Evolutionary conservation across 2,329 filamentous ascomycete species (phyloP), one percentile per base, ranked within the genome.

Genomic region (Fusarium floridanum): DNA sequence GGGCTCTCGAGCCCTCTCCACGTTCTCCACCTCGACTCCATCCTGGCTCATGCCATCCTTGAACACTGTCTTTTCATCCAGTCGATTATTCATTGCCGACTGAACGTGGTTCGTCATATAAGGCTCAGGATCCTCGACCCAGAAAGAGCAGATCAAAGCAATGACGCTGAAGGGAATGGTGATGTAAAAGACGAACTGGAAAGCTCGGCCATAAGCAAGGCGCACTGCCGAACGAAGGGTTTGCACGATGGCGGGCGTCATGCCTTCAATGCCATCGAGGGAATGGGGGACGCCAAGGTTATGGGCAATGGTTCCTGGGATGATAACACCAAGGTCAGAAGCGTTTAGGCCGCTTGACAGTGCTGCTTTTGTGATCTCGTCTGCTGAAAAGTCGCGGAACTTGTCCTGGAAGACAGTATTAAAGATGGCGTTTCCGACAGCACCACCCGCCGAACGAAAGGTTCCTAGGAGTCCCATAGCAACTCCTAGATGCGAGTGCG

Each of bases 91-190:
- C 68, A 71, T 71, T 0, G 67, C 62, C 3, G 68, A 66, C 9
- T 71, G 68, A 14, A 70, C 56, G 5, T 71, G 68, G 10, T 71
- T 71, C 0, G 68, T 71, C 68, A 70, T 71, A 6, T 61, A 70
- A 39, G 68, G 37, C 20, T 61, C 68, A 0, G 68, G 67, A 12
- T 71, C 68, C 16, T 70, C 61, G 0, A 71, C 45, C 11, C 69
- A 71, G 1, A 71, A 2, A 5, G 68, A 64, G 10, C 67, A 70
- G 8, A 70, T 34, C 0, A 71, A 24, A 1, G 68, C 39, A 7
- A 70, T 5, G 14, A 69, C 68, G 8, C 61, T 62, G 14, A 71
- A 71, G 0, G 67, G 61, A 6, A 71, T 71, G 3, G 68, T 71
- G 2, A 71, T 45, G 9, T 70, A 71, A 16, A 71, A 71, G 0